phyloP scores from a whole-genome alignment of 2,329 filamentous ascomycete species.

The Cladosporium halotolerans region DNA sequence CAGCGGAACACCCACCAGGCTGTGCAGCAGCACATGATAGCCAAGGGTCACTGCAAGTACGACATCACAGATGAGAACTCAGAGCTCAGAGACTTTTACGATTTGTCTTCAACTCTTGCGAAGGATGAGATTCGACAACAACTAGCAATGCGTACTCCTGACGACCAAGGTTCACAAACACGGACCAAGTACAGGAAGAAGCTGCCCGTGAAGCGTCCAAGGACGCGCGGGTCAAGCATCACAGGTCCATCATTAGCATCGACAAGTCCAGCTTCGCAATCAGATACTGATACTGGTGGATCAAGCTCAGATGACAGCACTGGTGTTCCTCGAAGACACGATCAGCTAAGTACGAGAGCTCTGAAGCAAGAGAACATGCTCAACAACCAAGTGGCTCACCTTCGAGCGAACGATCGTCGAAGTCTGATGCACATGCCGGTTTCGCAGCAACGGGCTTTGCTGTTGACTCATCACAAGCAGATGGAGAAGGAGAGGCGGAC shows the following conservation, averaged over 20 bases:
- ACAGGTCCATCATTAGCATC: neutral
- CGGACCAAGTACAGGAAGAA: neutral
- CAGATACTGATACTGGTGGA: neutral
- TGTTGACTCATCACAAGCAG: conserved; percentile 10
- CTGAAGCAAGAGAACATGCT: neutral
- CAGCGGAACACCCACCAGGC: conserved; percentile 39
- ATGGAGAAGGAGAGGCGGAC: conserved; percentile 4
- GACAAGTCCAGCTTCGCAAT: neutral
- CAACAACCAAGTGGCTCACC: conserved; percentile 2
- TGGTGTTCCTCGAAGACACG: neutral
- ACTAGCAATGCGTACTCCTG: neutral
- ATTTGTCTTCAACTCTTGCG: neutral
- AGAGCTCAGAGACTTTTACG: conserved; percentile 9
- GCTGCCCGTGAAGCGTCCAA: neutral
- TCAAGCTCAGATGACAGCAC: neutral
- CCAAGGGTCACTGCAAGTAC: conserved; percentile 42
- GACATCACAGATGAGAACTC: neutral
- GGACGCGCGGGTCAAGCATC: neutral
- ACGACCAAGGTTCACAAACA: neutral
- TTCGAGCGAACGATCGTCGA: conserved; percentile 6
- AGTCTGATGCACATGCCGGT: conserved; percentile 9
- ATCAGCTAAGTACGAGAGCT: conserved; percentile 4
- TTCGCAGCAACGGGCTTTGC: conserved; percentile 9
- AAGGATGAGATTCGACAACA: neutral
- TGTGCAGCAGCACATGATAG: conserved; percentile 47